A percentile compares a stretch with the other conserved stretches of the same genome.
Evolutionary conservation across 345 rosid species (phyloP).

Genomic region (Pugionium dolabratum): DNA sequence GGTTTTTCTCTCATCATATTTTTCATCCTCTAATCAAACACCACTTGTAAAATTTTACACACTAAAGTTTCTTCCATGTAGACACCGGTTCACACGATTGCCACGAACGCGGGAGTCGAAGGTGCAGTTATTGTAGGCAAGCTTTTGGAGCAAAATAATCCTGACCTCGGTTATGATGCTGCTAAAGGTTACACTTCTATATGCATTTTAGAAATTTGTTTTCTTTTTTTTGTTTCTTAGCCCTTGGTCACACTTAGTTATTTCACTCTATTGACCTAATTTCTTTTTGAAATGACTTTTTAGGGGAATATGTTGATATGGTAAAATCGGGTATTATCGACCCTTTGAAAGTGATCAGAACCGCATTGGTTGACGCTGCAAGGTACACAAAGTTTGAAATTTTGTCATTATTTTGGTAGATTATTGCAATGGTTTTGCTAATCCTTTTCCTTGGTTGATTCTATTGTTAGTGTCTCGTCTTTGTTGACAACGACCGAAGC

Average conservation of each 20-base stretch:
- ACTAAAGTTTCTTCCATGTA: conserved; percentile 37
- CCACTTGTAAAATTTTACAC: neutral
- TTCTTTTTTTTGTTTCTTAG: conserved; percentile 3
- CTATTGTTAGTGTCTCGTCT: conserved; percentile 68
- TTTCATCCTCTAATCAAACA: neutral
- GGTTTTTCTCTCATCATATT: conserved; percentile 47
- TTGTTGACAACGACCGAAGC: conserved; percentile 97
- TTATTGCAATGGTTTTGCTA: conserved; percentile 1
- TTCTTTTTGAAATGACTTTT: neutral
- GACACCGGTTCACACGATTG: conserved; percentile 86
- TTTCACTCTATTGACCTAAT: neutral
- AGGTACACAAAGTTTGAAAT: conserved; percentile 45
- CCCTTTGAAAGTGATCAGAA: conserved; percentile 94
- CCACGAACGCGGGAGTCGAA: conserved; percentile 89
- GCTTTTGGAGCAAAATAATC: conserved; percentile 81
- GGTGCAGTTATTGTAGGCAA: conserved; percentile 96
- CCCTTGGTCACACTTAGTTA: conserved; percentile 3
- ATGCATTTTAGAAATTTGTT: neutral
- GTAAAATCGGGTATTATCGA: conserved; percentile 88
- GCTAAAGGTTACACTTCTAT: conserved; percentile 67
- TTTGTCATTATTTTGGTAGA: too few relatives aligned
- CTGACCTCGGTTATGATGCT: conserved; percentile 92
- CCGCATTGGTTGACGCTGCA: conserved; percentile 93
- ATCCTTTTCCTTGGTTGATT: neutral
- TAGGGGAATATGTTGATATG: conserved; percentile 97